Percentiles rank a stretch among this genome's conserved stretches.
Conservation (phyloP, 106 monocot genomes). For the Iris macrosiphon region DNA sequence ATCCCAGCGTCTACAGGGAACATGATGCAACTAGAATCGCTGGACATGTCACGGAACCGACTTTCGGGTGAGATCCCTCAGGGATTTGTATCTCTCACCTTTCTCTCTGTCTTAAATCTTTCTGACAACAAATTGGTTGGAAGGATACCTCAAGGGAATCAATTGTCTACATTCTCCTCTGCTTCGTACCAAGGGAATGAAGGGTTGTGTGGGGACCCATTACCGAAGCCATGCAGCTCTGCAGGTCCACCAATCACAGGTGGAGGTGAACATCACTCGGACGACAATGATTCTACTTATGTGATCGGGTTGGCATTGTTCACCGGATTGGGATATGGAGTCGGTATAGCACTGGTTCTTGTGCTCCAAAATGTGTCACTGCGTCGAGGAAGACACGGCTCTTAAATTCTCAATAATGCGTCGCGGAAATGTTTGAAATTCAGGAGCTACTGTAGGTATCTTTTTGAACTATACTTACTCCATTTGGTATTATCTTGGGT, state of each 20-base stretch:
- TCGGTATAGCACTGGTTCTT: background rate
- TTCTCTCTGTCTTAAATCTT: constrained; percentile 41
- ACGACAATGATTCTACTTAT: background rate
- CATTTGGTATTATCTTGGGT: no score
- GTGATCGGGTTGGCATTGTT: background rate
- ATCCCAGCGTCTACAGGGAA: constrained; percentile 32
- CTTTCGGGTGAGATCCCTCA: constrained; percentile 47
- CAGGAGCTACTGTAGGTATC: no score
- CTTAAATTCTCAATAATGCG: no score
- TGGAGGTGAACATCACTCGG: background rate
- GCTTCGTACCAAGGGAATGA: constrained; percentile 35
- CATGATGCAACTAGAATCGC: constrained; percentile 34
- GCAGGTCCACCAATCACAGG: background rate
- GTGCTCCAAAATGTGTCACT: background rate
- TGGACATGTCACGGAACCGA: constrained; percentile 65
- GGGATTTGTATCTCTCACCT: constrained; percentile 27
- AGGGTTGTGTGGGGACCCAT: constrained; percentile 46
- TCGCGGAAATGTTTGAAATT: no score
- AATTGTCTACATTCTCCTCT: constrained; percentile 33
- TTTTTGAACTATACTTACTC: no score
- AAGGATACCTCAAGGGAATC: constrained; percentile 26
- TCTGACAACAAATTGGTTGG: constrained; percentile 46
- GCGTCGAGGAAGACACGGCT: no score
- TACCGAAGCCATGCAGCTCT: constrained; percentile 16
- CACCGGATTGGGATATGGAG: background rate